Base-by-base conservation (phyloP, 805 yeast genomes). In the Kurtzmaniella fragi region DNA sequence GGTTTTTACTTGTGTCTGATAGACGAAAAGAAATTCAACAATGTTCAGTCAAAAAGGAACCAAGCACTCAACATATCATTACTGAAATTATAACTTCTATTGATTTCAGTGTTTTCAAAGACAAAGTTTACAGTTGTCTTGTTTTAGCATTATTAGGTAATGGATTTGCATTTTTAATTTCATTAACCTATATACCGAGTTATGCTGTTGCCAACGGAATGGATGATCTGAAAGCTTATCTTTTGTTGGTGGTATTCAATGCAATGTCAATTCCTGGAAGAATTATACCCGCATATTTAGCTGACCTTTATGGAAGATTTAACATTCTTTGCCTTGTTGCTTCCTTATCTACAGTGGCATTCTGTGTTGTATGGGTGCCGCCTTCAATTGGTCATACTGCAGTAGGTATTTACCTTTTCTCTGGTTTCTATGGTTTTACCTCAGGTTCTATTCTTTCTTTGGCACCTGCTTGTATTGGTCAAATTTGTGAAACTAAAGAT, bases 111-210 rank as follows among this genome's bases (percentile, higher is more conserved):
- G 52, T 52, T 9, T 57, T 59, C 42, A 54, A 50, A 40, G 52
- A 54, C 33, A 44, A 31, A 32, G 47, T 48, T 16, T 59, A 48
- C 40, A 35, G 54, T 3, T 42, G 50, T 34, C 35, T 59, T 23
- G 61, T 56, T n/a, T 20, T 52, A 14, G 52, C 57, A 13, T 45
- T 57, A 32, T 40, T 57, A 11, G 57, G 57, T 7, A 57, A 57
- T 43, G 61, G 63, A n/a, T 49, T 56, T 45, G 61, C 61, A 15
- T 55, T 56, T 42, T 44, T 54, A 40, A 42, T 55, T 8, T 42
- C 62, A 14, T 36, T 46, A 40, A 52, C 59, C 3, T 54, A 50
- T 41, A 32, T 59, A 17, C 47, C 58, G 4, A 48, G 59, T 5
- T 59, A 53, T 38, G 50, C 59, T 5, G 48, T 53, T 10, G 52